Evolutionary conservation across 1,284 basidiomycete species (phyloP).

Genomic region (Cutaneotrichosporon cavernicola): DNA sequence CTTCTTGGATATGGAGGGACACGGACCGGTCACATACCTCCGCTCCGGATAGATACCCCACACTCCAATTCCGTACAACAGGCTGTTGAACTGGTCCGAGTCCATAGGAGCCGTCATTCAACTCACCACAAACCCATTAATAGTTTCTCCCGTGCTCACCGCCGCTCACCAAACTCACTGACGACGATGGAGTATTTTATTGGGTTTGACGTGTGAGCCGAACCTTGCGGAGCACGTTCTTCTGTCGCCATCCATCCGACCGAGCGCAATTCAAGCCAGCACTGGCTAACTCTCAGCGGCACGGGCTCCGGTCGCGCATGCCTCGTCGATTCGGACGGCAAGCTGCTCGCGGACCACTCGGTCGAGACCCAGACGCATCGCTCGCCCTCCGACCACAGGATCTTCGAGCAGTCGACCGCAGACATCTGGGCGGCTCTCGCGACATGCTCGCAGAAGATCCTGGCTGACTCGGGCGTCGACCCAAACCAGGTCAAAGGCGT

Average conservation of each 20-base stretch:
- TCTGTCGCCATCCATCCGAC: background rate
- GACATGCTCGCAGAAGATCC: slow-evolving; percentile 66
- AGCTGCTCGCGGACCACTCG: slow-evolving; percentile 65
- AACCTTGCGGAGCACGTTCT: background rate
- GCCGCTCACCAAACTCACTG: background rate
- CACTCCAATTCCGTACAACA: background rate
- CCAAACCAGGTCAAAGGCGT: slow-evolving; percentile 76
- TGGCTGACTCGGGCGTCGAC: slow-evolving; percentile 62
- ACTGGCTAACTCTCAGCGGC: slow-evolving; percentile 58
- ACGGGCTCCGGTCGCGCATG: slow-evolving; percentile 91
- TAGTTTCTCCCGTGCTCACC: no score
- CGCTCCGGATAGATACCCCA: background rate
- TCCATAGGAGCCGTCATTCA: background rate
- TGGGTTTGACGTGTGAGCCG: slow-evolving; percentile 60
- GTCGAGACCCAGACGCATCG: slow-evolving; percentile 81
- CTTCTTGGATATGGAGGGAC: background rate
- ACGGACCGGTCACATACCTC: background rate
- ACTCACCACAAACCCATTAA: background rate
- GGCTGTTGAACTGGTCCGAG: background rate
- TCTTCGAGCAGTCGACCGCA: slow-evolving; percentile 76
- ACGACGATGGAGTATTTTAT: slow-evolving; percentile 55
- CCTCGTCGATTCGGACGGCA: slow-evolving; percentile 73
- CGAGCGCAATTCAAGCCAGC: background rate
- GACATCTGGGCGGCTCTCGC: slow-evolving; percentile 84
- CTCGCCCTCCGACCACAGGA: slow-evolving; percentile 76